Base-by-base conservation (phyloP, 495 filamentous ascomycete species). In the Trichoderma erinaceum region DNA sequence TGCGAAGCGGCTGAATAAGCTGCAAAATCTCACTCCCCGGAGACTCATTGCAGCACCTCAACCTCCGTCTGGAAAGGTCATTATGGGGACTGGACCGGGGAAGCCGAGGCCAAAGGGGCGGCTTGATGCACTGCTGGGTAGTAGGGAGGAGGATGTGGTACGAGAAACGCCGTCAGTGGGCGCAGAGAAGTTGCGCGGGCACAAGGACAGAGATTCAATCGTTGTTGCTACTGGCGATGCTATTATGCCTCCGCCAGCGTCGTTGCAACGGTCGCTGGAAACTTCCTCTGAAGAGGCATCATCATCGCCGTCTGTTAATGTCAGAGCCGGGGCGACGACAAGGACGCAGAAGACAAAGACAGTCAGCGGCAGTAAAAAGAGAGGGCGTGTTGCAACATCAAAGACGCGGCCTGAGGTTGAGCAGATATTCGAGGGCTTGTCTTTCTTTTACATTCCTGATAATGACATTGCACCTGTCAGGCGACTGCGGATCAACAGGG, bases 381-480 rank as follows among this genome's bases (percentile, higher is more conserved):
- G 41, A 21, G 63, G 63, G 63, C n/a, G 27, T 11, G 5, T 21
- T n/a, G 12, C 32, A 21, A 35, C 1, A 8, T 35, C 35, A 72
- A 82, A 76, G 44, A 63, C 78, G 3, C 78, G 86, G 1, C 86
- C 89, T 2, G 87, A 89, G 67, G 74, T 80, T 5, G 79, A 86
- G 67, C 84, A 86, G 71, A 85, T 93, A 13, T 90, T 96, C 76
- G 86, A 82, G 63, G 84, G 79, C 0, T 74, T 90, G 18, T 77
- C 76, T 0, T 91, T 94, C 71, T 92, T 82, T 68, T 99, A 96
- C 75, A 84, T 95, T 29, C 95, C 92, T 0, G 90, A 93, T 68
- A 87, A 90, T 69, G 88, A 93, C 70, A 81, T 89, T 50, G 84
- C 87, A 21, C 84, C 84, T 1, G 77, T 85, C 1, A 85, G 94